Evolutionary conservation across 2,329 filamentous ascomycete genomes (phyloP).

Genomic region (Penicillium expansum): DNA sequence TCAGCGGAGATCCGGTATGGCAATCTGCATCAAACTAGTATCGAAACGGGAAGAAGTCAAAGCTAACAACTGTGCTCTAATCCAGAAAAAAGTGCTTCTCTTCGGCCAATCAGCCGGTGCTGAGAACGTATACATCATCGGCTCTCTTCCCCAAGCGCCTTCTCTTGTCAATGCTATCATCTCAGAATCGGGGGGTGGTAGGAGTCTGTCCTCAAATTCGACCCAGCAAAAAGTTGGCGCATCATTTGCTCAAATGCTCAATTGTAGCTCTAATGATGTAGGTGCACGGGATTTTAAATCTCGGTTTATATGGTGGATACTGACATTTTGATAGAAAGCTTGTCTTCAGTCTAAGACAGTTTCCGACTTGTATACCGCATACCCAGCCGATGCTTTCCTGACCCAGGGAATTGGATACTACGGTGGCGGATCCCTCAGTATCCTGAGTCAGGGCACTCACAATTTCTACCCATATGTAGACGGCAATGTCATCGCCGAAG

Average conservation of each 20-base stretch:
- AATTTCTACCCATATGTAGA: conserved; percentile 20
- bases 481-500: conserved; percentile 16
- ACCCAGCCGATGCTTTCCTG: conserved; percentile 1
- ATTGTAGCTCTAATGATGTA: conserved; percentile 1
- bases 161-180: conserved; percentile 20
- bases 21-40: neutral
- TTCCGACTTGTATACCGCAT: conserved; percentile 13
- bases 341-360: conserved; percentile 19
- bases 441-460: neutral
- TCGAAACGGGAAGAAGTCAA: neutral
- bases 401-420: neutral
- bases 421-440: neutral
- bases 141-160: conserved; percentile 16
- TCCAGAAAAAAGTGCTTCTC: conserved; percentile 21
- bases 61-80: neutral
- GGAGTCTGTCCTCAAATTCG: conserved; percentile 2
- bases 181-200: conserved; percentile 19
- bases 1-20: conserved; percentile 30
- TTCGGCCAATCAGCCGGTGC: conserved; percentile 32
- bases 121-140: conserved; percentile 12
- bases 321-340: conserved; percentile 17
- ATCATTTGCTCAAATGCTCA: conserved; percentile 1
- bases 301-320: neutral
- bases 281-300: neutral
- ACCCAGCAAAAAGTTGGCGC: conserved; percentile 9